These are phyloP conservation scores for Sistotremastrum niveocremeum DNA, from an alignment of 768 basidiomycete species.

Conservation along the genomic window DNA sequence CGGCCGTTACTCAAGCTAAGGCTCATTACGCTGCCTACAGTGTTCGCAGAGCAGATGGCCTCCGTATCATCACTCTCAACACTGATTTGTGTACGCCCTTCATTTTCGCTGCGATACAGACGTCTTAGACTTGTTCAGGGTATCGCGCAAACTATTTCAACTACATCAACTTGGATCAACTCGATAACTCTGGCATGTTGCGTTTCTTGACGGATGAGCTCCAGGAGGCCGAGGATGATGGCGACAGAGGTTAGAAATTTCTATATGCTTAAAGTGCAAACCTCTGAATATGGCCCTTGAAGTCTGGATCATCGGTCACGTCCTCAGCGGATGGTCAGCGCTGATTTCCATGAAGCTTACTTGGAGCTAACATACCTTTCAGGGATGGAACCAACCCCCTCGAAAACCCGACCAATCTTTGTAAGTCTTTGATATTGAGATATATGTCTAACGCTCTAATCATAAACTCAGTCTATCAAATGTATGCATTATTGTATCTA, in stretches of 20 bases:
- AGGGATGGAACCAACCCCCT: slow-evolving; percentile 53
- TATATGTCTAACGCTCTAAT: slow-evolving; percentile 12
- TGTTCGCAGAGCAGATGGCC: slow-evolving; percentile 49
- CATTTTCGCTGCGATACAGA: background rate
- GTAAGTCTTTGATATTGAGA: slow-evolving; percentile 24
- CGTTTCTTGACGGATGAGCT: slow-evolving; percentile 67
- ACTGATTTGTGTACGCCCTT: slow-evolving; percentile 54
- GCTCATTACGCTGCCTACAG: slow-evolving; percentile 64
- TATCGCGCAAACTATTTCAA: slow-evolving; percentile 57
- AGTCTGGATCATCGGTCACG: slow-evolving; percentile 45
- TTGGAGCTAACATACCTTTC: background rate
- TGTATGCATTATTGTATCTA: slow-evolving; percentile 18
- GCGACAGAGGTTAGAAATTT: slow-evolving; percentile 44
- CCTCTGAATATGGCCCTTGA: slow-evolving; percentile 7
- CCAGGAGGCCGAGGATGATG: slow-evolving; percentile 64
- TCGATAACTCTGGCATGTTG: slow-evolving; percentile 64
- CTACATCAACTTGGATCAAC: slow-evolving; percentile 58
- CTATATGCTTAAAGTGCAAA: background rate
- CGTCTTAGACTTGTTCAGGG: slow-evolving; percentile 1
- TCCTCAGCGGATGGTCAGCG: slow-evolving; percentile 38
- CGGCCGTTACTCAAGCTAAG: slow-evolving; percentile 41
- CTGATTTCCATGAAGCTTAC: background rate
- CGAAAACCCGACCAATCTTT: slow-evolving; percentile 52
- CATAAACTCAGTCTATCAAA: slow-evolving; percentile 31
- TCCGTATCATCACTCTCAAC: slow-evolving; percentile 62